A percentile compares a stretch with the other conserved stretches of the same genome.
Evolutionary conservation across 2,329 filamentous ascomycete species (phyloP).

Genomic region (Venturia pyrina): DNA sequence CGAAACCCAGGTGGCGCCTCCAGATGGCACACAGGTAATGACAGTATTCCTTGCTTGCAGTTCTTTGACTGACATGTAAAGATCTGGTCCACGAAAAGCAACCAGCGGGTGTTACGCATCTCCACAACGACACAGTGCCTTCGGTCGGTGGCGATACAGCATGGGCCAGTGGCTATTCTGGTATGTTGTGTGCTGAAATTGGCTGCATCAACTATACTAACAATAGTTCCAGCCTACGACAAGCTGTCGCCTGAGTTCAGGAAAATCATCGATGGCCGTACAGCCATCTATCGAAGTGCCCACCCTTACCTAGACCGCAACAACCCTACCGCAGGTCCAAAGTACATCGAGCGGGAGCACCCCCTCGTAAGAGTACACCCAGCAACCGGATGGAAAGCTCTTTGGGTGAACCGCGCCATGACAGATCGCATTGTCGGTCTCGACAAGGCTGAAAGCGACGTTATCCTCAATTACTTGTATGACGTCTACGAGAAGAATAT

Average conservation of each 20-base stretch:
- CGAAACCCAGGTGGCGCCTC: slow-evolving; percentile 58
- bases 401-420: slow-evolving; percentile 63
- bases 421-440: slow-evolving; percentile 59
- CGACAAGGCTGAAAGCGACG: slow-evolving; percentile 58
- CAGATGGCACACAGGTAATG: slow-evolving; percentile 48
- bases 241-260: slow-evolving; percentile 63
- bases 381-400: slow-evolving; percentile 62
- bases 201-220: not conserved
- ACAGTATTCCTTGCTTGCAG: no score
- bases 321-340: slow-evolving; percentile 50
- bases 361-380: slow-evolving; percentile 62
- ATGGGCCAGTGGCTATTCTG: slow-evolving; percentile 58
- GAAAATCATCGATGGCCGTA: slow-evolving; percentile 56
- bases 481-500: slow-evolving; percentile 60
- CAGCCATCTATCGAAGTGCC: slow-evolving; percentile 55
- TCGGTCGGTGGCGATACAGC: slow-evolving; percentile 59
- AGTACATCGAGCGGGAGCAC: slow-evolving; percentile 57
- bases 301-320: slow-evolving; percentile 59
- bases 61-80: not conserved
- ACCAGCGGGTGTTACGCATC: slow-evolving; percentile 57
- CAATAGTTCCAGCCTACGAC: slow-evolving; percentile 47
- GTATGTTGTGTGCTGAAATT: not conserved
- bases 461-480: slow-evolving; percentile 56
- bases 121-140: slow-evolving; percentile 60
- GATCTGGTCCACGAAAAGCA: slow-evolving; percentile 63